Base-by-base conservation (phyloP, 352 stramenopile genomes). In the Phytophthora hybrid region DNA sequence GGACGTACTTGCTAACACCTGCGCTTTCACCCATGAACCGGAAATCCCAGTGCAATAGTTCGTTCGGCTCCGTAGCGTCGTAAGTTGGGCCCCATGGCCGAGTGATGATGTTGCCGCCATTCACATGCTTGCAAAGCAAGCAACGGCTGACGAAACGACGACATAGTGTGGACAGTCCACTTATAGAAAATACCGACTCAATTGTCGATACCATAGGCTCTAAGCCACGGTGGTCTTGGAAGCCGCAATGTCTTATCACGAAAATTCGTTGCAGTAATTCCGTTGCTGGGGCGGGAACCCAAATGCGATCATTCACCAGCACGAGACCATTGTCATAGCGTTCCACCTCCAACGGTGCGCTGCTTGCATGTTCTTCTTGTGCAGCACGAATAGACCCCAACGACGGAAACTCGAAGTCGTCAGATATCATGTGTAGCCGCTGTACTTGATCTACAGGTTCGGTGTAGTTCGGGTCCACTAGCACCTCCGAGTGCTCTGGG, bases 51-150 rank as follows among this genome's bases (percentile, higher is more conserved):
- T 75, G 60, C 8, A 73, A 14, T 18, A 31, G 29, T 34, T 70
- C 46, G n/a, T 75, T 75, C 1, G 46, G 46, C 16, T 47, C 37
- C 2, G 39, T 63, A 47, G 65, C 31, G 19, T 60, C n/a, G 16
- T 31, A 47, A 9, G 54, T 47, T 5, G n/a, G 11, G 10, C 9
- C 26, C 66, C 66, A 69, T 3, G 18, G 26, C 1, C 59, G 37
- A 23, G 37, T 18, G 1, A 60, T 7, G 1, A 74, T 14, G 18
- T 74, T 47, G 2, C 54, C 55, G 23, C 60, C 54, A 14, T 75
- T 75, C 3, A 70, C 56, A 10, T 70, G 68, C n/a, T 75, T 75
- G 23, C 60, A 75, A 0, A 70, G 23, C 21, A 71, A 29, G 9
- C 60, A 70, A 10, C 32, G 7, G 1, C 29, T 60, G 1, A 57